Percentiles rank a stretch among this genome's conserved stretches.
phyloP scores from a whole-genome alignment of 23 red algal genomes.

The Chondrus crispus region DNA sequence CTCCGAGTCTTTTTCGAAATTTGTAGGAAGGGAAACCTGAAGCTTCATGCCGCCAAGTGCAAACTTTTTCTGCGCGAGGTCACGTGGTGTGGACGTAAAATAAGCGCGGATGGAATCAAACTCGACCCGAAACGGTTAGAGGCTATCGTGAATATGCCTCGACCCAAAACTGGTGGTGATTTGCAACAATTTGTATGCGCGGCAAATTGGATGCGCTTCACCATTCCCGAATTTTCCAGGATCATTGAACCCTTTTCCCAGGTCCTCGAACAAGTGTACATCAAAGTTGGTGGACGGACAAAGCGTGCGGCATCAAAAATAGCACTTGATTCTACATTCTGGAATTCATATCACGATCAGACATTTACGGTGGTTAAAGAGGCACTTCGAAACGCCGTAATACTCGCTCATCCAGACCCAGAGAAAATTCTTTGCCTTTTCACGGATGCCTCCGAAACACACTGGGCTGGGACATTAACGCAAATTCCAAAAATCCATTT shows the following conservation, averaged over 20 bases:
- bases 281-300: not conserved
- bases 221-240: not conserved
- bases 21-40: not conserved
- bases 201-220: constrained; percentile 9
- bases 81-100: constrained; percentile 4
- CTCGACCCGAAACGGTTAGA: not conserved
- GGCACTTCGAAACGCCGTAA: not conserved
- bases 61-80: constrained; percentile 11
- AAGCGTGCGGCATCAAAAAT: not conserved
- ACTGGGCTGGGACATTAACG: not conserved
- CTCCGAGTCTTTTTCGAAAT: not conserved
- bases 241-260: not conserved
- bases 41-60: not conserved
- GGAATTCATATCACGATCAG: not conserved
- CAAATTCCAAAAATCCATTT: not conserved
- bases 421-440: not conserved
- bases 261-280: not conserved
- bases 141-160: not conserved
- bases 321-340: not conserved
- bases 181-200: constrained; percentile 25
- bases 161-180: not conserved
- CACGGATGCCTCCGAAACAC: constrained; percentile 7
- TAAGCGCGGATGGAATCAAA: not conserved
- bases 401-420: not conserved
- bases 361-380: not conserved